phyloP scores from a whole-genome alignment of 2,329 filamentous ascomycete species.

The Beauveria varroae region DNA sequence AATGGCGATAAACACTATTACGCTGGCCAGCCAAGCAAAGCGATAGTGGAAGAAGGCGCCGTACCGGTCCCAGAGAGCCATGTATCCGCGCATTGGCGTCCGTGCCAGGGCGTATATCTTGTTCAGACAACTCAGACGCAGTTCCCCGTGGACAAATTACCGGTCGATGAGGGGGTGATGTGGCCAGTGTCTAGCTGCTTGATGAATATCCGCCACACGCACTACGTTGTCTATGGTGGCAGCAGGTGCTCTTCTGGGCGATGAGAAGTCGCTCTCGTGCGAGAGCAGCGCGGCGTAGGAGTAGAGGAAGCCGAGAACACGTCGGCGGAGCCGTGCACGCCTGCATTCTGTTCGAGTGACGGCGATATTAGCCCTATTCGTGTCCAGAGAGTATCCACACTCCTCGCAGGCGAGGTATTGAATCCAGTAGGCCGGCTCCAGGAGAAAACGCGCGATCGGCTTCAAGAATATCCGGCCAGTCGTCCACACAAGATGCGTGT shows the following conservation, averaged over 20 bases:
- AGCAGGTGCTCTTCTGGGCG: constrained; percentile 15
- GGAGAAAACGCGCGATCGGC: constrained; percentile 27
- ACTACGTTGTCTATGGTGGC: background rate
- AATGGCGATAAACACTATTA: too few species aligned
- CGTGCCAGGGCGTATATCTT: too few species aligned
- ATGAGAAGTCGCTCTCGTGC: constrained; percentile 30
- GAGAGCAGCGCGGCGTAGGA: constrained; percentile 27
- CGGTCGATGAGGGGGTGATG: too few species aligned
- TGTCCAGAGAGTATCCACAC: background rate
- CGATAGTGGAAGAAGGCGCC: too few species aligned
- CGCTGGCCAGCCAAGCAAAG: too few species aligned
- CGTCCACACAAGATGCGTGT: constrained; percentile 18
- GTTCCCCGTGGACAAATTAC: too few species aligned
- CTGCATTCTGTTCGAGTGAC: background rate
- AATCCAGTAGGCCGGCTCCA: constrained; percentile 16
- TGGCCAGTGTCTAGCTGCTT: too few species aligned
- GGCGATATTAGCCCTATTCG: background rate
- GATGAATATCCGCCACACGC: too few species aligned
- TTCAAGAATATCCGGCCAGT: constrained; percentile 24
- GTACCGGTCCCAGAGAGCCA: too few species aligned
- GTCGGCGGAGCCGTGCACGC: background rate
- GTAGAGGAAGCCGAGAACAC: constrained; percentile 21
- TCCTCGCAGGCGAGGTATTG: background rate
- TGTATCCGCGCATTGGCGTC: too few species aligned
- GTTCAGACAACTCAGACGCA: too few species aligned